Evolutionary conservation across 371 early-diverging fungal species (phyloP).

Genomic region (Rhizomucor miehei): DNA sequence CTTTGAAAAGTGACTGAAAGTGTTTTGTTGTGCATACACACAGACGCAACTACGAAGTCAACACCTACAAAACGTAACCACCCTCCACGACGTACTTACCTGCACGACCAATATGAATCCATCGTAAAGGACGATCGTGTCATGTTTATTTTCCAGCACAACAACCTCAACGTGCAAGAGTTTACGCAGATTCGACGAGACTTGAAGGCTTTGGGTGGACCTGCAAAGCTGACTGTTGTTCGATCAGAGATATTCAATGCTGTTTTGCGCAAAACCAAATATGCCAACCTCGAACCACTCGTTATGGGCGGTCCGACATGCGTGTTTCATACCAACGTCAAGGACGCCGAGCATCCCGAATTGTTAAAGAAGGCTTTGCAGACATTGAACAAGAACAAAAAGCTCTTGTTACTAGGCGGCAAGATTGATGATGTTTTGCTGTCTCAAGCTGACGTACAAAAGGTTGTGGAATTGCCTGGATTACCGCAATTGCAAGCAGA

Average conservation of each 20-base stretch:
- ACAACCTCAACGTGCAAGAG: conserved; percentile 65
- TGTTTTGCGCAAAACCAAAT: conserved; percentile 52
- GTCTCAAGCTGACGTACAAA: conserved; percentile 51
- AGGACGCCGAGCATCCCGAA: conserved; percentile 33
- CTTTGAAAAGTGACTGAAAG: too few relatives aligned
- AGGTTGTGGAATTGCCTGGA: conserved; percentile 57
- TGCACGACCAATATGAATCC: conserved; percentile 49
- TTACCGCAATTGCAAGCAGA: conserved; percentile 53
- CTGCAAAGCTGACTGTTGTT: conserved; percentile 44
- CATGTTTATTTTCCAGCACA: conserved; percentile 65
- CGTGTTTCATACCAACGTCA: conserved; percentile 48
- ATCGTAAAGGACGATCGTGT: conserved; percentile 53
- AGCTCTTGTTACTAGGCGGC: conserved; percentile 63
- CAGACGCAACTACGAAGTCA: too few relatives aligned
- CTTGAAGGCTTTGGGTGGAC: conserved; percentile 28
- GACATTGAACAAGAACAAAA: conserved; percentile 56
- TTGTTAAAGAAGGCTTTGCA: conserved; percentile 47
- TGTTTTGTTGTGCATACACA: too few relatives aligned
- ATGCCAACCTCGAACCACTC: conserved; percentile 55
- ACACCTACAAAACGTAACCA: conserved; percentile 6
- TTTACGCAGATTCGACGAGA: conserved; percentile 55
- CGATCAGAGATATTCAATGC: conserved; percentile 56
- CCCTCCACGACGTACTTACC: conserved; percentile 49
- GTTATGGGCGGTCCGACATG: conserved; percentile 53
- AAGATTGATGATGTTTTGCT: conserved; percentile 55